phyloP scores from a whole-genome alignment of 768 basidiomycete genomes.

The Asterophora lycoperdoides region DNA sequence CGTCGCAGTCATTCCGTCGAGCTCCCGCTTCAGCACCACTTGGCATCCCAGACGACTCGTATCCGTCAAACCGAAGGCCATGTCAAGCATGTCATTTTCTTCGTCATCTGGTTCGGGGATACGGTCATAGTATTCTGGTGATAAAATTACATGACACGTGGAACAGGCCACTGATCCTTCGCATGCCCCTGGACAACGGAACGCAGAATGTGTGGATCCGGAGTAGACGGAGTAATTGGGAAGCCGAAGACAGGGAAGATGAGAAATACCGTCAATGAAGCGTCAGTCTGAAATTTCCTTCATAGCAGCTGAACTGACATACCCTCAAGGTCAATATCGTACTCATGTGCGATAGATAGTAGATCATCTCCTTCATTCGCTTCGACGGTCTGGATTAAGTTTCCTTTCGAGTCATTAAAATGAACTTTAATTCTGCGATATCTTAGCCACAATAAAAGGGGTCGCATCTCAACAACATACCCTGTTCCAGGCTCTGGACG shows the following conservation, averaged over 20 bases:
- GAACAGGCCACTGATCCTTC: conserved; percentile 97
- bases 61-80: conserved; percentile 95
- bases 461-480: conserved; percentile 31
- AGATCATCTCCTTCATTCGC: conserved; percentile 94
- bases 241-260: background rate
- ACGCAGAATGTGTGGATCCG: background rate
- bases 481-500: conserved; percentile 68
- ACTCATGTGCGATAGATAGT: conserved; percentile 86
- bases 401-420: conserved; percentile 87
- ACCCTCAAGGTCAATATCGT: conserved; percentile 97
- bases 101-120: conserved; percentile 95
- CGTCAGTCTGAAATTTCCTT: background rate
- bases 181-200: conserved; percentile 69
- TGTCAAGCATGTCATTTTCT: conserved; percentile 98
- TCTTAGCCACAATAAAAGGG: background rate
- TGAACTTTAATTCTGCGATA: conserved; percentile 73
- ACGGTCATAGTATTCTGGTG: conserved; percentile 75
- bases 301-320: conserved; percentile 14
- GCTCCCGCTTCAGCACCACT: conserved; percentile 68
- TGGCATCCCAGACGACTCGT: conserved; percentile 83
- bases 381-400: conserved; percentile 80
- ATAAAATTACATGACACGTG: conserved; percentile 91
- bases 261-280: background rate
- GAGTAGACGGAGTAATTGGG: background rate
- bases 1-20: conserved; percentile 83